phyloP scores from a whole-genome alignment of 2,329 filamentous ascomycete genomes.

The Teratosphaeriaceae sp. region DNA sequence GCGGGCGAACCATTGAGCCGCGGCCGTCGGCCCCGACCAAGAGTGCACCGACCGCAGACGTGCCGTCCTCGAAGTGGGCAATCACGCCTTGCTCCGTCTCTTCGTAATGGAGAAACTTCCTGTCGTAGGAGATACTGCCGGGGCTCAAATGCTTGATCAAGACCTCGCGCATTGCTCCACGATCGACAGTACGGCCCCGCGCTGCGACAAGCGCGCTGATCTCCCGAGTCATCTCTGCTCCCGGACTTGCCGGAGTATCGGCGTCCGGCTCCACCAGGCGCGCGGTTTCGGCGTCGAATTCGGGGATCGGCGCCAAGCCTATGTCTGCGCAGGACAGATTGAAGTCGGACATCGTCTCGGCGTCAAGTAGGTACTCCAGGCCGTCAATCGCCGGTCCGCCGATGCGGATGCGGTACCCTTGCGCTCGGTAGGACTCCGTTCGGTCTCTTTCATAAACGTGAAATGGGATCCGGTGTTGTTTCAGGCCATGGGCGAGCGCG shows the following conservation, averaged over 20 bases:
- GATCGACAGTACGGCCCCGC: conserved; percentile 12
- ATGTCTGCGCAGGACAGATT: conserved; percentile 8
- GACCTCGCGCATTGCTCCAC: conserved; percentile 14
- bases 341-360: conserved; percentile 3
- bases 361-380: conserved; percentile 8
- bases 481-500: conserved; percentile 21
- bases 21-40: conserved; percentile 21
- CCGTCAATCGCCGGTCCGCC: conserved; percentile 10
- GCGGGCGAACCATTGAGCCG: conserved; percentile 17
- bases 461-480: conserved; percentile 16
- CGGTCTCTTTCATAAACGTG: conserved; percentile 19
- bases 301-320: conserved; percentile 1
- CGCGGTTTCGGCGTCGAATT: conserved; percentile 12
- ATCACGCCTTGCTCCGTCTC: conserved; percentile 7
- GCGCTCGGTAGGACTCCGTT: conserved; percentile 11
- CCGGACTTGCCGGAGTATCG: neutral
- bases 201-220: no score
- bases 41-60: conserved; percentile 9
- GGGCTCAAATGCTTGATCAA: conserved; percentile 12
- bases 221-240: no score
- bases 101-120: conserved; percentile 11
- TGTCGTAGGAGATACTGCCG: conserved; percentile 13
- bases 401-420: conserved; percentile 18
- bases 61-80: conserved; percentile 14
- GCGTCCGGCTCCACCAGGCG: neutral